Base-by-base conservation (phyloP, 805 yeast species). In the Pichia heedii region DNA sequence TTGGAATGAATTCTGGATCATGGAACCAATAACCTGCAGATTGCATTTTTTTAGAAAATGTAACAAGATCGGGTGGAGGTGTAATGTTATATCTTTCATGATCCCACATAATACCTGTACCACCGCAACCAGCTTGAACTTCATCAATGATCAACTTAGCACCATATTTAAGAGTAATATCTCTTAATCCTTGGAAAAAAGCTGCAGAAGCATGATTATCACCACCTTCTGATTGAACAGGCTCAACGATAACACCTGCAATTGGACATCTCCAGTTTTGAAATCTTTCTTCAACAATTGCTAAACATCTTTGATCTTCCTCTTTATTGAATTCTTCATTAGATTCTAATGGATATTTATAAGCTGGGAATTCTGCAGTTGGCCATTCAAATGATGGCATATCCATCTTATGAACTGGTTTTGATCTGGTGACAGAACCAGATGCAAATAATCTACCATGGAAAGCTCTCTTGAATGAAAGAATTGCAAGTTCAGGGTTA, bases 341-440 rank as follows among this genome's bases (percentile, higher is more conserved):
- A 65, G 84, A 95, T 61, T 81, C 85, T 54, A 90, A 73, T 39
- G 86, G 80, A 63, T 82, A 85, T 54, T 77, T 78, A 60, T 70
- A 70, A 50, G 74, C 73, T 26, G 95, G 79, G 69, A 84, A 93
- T 64, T 86, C 87, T 44, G 96, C 96, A 63, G 84, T 88, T 60
- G 97, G 97, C 97, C 97, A 89, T 59, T 85, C 77, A 71, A 89
- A 89, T 7, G 95, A 79, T 48, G 97, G 97, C 67, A 90, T 71
- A 65, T 82, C 89, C 64, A 89, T 70, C 70, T 90, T 89, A 73
- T 89, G 97, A 55, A 90, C 76, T 52, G 97, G 96, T 71, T 87
- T 90, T 45, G 96, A 87, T 63, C 95, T 79, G 33, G 97, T 89
- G 52, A 86, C 78, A 7, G 96, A 84, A 36, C 85, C 88, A 43